Evolutionary conservation across 2,329 filamentous ascomycete genomes (phyloP).

Genomic region (Tothia fuscella): DNA sequence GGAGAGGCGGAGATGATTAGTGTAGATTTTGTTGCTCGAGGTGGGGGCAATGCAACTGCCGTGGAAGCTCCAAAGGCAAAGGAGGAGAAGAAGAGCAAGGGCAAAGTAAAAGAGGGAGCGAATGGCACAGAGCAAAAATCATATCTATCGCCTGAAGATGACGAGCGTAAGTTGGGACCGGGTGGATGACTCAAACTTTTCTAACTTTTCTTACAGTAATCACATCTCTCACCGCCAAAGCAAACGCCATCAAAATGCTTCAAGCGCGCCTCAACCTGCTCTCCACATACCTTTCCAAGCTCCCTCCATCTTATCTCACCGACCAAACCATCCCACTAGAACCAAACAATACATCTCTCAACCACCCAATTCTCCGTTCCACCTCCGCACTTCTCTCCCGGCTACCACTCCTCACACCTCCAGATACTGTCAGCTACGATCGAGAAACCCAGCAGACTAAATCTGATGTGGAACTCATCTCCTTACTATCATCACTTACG

Average conservation of each 20-base stretch:
- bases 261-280: conserved; percentile 47
- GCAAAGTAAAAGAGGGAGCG: conserved; percentile 33
- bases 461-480: conserved; percentile 9
- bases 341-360: conserved; percentile 20
- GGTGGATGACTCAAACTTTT: neutral
- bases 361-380: conserved; percentile 70
- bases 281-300: conserved; percentile 57
- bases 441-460: conserved; percentile 8
- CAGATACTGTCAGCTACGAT: conserved; percentile 35
- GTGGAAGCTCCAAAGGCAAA: conserved; percentile 25
- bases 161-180: conserved; percentile 41
- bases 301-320: conserved; percentile 54
- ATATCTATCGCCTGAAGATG: conserved; percentile 46
- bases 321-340: conserved; percentile 28
- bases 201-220: conserved; percentile 34
- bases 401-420: conserved; percentile 67
- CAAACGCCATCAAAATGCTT: conserved; percentile 90
- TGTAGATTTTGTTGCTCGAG: conserved; percentile 82
- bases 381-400: conserved; percentile 78
- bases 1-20: conserved; percentile 97
- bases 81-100: conserved; percentile 36
- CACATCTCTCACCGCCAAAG: conserved; percentile 65
- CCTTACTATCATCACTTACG: conserved; percentile 8
- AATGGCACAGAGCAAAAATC: conserved; percentile 22
- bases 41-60: conserved; percentile 67